A percentile compares a stretch with the other conserved stretches of the same genome.
Evolutionary conservation across 2,329 filamentous ascomycete species (phyloP).

Genomic region (Ophiostoma quercus): DNA sequence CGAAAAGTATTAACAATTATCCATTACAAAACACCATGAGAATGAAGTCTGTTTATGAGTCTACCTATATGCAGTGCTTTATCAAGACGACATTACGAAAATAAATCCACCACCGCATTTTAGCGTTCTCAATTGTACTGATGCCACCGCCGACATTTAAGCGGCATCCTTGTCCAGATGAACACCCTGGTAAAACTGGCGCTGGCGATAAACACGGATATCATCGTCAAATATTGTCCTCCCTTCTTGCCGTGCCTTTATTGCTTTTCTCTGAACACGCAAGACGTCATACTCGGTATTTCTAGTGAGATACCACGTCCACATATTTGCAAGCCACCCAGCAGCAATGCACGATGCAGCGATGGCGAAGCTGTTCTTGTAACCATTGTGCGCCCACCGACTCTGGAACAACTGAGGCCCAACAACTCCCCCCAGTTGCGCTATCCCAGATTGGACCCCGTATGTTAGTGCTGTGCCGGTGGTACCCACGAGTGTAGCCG

Average conservation of each 20-base stretch:
- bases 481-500: slow-evolving; percentile 29
- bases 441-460: slow-evolving; percentile 40
- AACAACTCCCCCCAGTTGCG: slow-evolving; percentile 44
- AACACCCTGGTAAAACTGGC: slow-evolving; percentile 33
- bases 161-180: neutral
- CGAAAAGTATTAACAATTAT: no score
- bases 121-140: neutral
- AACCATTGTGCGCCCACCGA: slow-evolving; percentile 38
- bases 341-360: slow-evolving; percentile 28
- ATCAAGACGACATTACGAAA: no score
- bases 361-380: slow-evolving; percentile 31
- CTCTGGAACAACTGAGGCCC: slow-evolving; percentile 29
- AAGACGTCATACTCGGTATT: slow-evolving; percentile 31
- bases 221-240: slow-evolving; percentile 21
- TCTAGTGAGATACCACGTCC: slow-evolving; percentile 31
- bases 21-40: no score
- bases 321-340: slow-evolving; percentile 29
- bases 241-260: slow-evolving; percentile 26
- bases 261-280: slow-evolving; percentile 26
- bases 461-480: slow-evolving; percentile 44
- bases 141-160: no score
- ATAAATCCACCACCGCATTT: no score
- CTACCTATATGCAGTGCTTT: no score
- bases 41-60: no score
- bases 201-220: slow-evolving; percentile 24